Conservation (phyloP, 345 rosid genomes). For the Corchorus olitorius region DNA sequence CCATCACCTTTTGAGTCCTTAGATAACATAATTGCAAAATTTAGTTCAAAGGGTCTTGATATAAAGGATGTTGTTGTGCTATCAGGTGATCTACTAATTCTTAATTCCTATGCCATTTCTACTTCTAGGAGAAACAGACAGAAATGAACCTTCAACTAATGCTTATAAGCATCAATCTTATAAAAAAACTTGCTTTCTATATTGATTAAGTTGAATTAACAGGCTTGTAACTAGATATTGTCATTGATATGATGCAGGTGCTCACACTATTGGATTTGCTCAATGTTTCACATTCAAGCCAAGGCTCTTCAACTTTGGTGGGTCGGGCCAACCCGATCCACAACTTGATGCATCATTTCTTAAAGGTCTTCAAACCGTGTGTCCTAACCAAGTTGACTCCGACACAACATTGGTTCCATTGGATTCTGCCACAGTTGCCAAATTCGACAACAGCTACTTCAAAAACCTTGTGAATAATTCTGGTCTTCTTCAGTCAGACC, state of each 20-base stretch:
- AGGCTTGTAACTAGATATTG: not conserved
- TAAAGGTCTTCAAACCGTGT: slow-evolving; percentile 41
- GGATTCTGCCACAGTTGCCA: slow-evolving; percentile 37
- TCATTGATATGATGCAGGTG: slow-evolving; percentile 38
- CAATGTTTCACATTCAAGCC: slow-evolving; percentile 70
- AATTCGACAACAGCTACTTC: slow-evolving; percentile 61
- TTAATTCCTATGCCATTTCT: not conserved
- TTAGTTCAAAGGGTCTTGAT: slow-evolving; percentile 60
- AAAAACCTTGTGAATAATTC: slow-evolving; percentile 46
- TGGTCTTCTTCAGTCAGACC: slow-evolving; percentile 72
- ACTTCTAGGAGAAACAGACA: too few relatives aligned
- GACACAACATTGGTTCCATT: slow-evolving; percentile 50
- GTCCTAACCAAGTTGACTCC: slow-evolving; percentile 55
- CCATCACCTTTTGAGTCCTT: slow-evolving; percentile 64
- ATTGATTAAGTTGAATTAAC: not conserved
- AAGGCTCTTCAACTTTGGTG: slow-evolving; percentile 57
- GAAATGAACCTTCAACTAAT: too few relatives aligned
- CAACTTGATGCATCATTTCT: slow-evolving; percentile 48
- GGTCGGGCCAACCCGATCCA: slow-evolving; percentile 65
- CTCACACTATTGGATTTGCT: slow-evolving; percentile 69
- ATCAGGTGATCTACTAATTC: slow-evolving; percentile 46
- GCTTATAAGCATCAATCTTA: too few relatives aligned
- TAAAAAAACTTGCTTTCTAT: not conserved
- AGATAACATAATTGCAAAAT: slow-evolving; percentile 57
- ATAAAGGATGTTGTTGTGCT: slow-evolving; percentile 67